Evolutionary conservation across 371 early-diverging fungal genomes (phyloP).

Genomic region (Nosema muscidifuracis): DNA sequence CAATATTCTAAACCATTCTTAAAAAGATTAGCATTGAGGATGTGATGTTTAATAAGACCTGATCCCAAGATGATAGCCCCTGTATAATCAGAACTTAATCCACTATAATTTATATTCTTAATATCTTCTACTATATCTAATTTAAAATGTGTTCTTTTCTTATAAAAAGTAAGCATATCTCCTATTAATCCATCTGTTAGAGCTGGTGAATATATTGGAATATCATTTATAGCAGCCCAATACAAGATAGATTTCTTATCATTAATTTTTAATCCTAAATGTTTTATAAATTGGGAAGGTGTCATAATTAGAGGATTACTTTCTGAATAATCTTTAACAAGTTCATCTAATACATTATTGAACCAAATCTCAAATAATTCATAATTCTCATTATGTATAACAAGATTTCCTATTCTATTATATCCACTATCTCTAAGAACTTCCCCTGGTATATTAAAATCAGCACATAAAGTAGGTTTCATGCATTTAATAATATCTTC

Average conservation of each 20-base stretch:
- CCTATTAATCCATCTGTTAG: constrained; percentile 95
- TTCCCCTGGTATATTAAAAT: constrained; percentile 72
- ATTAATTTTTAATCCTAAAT: constrained; percentile 87
- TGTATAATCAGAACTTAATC: constrained; percentile 83
- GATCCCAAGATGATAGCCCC: constrained; percentile 96
- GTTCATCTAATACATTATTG: constrained; percentile 79
- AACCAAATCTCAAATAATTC: constrained; percentile 96
- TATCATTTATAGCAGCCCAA: constrained; percentile 81
- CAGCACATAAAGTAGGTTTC: constrained; percentile 77
- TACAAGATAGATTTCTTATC: constrained; percentile 86
- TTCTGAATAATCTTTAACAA: constrained; percentile 37
- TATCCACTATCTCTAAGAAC: constrained; percentile 78
- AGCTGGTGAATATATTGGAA: constrained; percentile 94
- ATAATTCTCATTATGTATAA: constrained; percentile 97
- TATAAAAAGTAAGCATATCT: constrained; percentile 79
- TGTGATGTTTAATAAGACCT: constrained; percentile 95
- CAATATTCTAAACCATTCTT: constrained; percentile 96
- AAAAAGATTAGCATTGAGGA: constrained; percentile 93
- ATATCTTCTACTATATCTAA: constrained; percentile 91
- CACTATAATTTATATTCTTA: constrained; percentile 78
- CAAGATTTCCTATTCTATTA: constrained; percentile 92
- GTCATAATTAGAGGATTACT: constrained; percentile 70
- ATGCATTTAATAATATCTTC: constrained; percentile 98
- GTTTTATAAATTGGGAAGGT: constrained; percentile 78
- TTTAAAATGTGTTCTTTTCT: constrained; percentile 76